A percentile compares a stretch with the other conserved stretches of the same genome.
Conservation (phyloP, 345 rosid species). For the Garcia nutans region DNA sequence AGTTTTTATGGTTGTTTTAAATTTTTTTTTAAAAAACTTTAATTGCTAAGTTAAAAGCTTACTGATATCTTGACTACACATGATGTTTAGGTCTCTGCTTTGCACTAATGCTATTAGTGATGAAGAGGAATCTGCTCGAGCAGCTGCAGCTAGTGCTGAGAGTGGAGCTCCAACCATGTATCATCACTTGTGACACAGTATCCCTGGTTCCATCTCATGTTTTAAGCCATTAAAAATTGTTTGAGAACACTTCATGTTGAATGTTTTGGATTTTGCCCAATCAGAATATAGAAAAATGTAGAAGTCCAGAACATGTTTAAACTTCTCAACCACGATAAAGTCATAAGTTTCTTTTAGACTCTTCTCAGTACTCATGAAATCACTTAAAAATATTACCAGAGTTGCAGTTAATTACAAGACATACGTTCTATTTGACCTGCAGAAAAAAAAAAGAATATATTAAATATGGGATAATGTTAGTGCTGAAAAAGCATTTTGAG, state of each 20-base stretch:
- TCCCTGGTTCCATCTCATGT: slow-evolving; percentile 36
- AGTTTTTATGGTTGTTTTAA: neutral
- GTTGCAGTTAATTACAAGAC: neutral
- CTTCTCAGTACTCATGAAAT: neutral
- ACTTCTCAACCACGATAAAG: neutral
- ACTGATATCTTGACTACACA: slow-evolving; percentile 1
- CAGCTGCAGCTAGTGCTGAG: slow-evolving; percentile 61
- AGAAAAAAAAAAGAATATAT: neutral
- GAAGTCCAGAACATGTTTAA: neutral
- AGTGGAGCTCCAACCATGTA: slow-evolving; percentile 88
- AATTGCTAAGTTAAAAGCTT: slow-evolving; percentile 2
- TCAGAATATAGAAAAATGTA: neutral
- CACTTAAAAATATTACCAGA: neutral
- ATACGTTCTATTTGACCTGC: neutral
- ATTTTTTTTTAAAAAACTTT: neutral
- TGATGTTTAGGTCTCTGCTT: slow-evolving; percentile 43
- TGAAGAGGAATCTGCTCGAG: slow-evolving; percentile 81
- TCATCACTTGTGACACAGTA: slow-evolving; percentile 17
- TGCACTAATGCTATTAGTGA: slow-evolving; percentile 49
- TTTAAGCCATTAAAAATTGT: slow-evolving; percentile 19
- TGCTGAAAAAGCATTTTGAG: neutral
- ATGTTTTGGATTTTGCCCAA: slow-evolving; percentile 2
- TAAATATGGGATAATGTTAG: neutral
- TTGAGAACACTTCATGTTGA: neutral
- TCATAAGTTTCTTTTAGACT: neutral